Evolutionary conservation across 2,329 filamentous ascomycete species (phyloP), one percentile per base, ranked within the genome.

Genomic region (Fusarium sp.): DNA sequence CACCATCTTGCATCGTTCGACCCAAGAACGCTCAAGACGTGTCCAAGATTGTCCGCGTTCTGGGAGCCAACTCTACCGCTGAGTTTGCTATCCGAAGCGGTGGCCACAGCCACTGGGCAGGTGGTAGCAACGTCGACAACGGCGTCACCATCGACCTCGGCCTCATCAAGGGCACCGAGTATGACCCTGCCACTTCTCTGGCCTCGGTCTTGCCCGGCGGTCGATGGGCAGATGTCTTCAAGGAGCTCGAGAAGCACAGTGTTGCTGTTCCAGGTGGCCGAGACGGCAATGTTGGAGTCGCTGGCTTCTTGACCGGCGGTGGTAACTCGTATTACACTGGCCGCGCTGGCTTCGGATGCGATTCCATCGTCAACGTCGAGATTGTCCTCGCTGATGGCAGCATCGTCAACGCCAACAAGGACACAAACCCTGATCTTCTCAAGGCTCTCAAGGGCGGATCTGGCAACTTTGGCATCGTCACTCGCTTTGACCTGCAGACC

Each of bases 381-480:
- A 79, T 88, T 30, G 85, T 88, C 4, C 81, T 86, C 1, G 81
- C 81, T 0, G 77, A 82, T 30, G 85, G 86, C 4, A 65, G 66
- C 1, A 80, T 87, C 17, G 76, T 86, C 30, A 82, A 85, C 8
- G 86, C 82, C 14, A 86, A 83, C 56, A 71, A 71, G 1, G 45
- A 77, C 0, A 68, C 80, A 6, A 81, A 87, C 62, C 12, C 78
- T 0, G 85, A 87, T 38, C 81, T 88, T 5, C 87, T 80, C 73
- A 82, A 81, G 66, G 86, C 85, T 1, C 79, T 87, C 2, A 84
- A 85, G 65, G 86, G 86, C 4, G 86, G 87, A 17, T 82, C 81
- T 5, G 83, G 81, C 60, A 88, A 87, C 74, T 83, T 86, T 56
- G 85, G 85, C 33, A 79, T 84, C 58, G 77, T 82, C 37, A 81